Base-by-base conservation (phyloP, 345 rosid species). In the Camelina sativa region DNA sequence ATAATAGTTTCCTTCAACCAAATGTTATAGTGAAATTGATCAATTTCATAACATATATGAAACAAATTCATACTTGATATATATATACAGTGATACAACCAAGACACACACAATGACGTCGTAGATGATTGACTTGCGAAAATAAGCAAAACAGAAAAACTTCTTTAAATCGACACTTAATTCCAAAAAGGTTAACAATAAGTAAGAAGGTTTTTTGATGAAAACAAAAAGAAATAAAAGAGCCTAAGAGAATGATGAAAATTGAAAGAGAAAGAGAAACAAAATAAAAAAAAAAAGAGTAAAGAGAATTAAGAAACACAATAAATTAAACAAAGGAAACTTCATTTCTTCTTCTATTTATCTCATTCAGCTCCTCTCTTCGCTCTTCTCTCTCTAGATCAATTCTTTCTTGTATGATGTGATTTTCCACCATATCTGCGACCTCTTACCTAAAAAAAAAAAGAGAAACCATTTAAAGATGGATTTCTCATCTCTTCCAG, bases 401-500 rank as follows among this genome's bases (percentile, higher is more conserved):
- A 62, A 35, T 16, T 51, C 54, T 72, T 65, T 65, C 68, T 22
- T 65, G 30, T 20, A 23, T 71, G 73, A 77, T 77, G 77, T 77
- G 77, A 71, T 58, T 58, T 59, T 66, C 69, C 52, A 71, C 81
- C 73, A 66, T 66, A 59, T 59, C 54, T 71, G 15, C 69, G 62
- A 69, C 51, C 35, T 22, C 69, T 50, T 53, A 41, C 73, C 57
- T 52, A 50, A 20, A 57, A 55, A 20, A 57, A 55, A 23, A 54
- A 74, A 34, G 0, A 5, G 30, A 28, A 28, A 28, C 30, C 61
- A 30, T 28, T 41, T 52, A 61, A 44, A 74, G 41, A 79, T 79
- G 79, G 67, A 30, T 12, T 76, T 73, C 74, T 69, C 78, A 69
- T 76, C 80, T 69, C 83, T 67, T 62, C 78, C 75, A 48, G 11